These are phyloP conservation scores for Penicillium psychrosexuale DNA, from an alignment of 2,329 filamentous ascomycete genomes.

Conservation along the genomic window DNA sequence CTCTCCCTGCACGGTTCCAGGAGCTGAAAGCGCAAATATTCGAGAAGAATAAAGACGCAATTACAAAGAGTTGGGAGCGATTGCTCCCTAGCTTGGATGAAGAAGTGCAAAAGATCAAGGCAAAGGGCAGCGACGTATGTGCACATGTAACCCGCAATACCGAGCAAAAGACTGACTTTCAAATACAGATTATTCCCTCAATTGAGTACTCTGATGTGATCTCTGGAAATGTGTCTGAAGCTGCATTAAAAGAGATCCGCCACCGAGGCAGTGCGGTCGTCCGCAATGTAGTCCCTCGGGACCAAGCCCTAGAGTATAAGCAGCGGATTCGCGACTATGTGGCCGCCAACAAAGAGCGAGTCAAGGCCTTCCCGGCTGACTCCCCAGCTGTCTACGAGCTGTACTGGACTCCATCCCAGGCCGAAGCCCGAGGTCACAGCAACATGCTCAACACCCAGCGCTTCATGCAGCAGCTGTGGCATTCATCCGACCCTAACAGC, in stretches of 20 bases:
- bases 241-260: slow-evolving; percentile 50
- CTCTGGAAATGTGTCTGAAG: slow-evolving; percentile 34
- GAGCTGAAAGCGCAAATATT: slow-evolving; percentile 42
- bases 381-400: slow-evolving; percentile 71
- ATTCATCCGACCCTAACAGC: slow-evolving; percentile 50
- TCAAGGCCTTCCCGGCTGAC: slow-evolving; percentile 62
- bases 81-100: slow-evolving; percentile 39
- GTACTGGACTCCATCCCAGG: slow-evolving; percentile 70
- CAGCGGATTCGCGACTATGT: slow-evolving; percentile 64
- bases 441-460: slow-evolving; percentile 61
- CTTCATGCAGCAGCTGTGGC: slow-evolving; percentile 64
- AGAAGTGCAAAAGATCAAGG: slow-evolving; percentile 43
- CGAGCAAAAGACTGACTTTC: slow-evolving; percentile 3
- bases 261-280: slow-evolving; percentile 63
- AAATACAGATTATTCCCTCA: slow-evolving; percentile 40
- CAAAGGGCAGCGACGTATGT: slow-evolving; percentile 41
- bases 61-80: slow-evolving; percentile 43
- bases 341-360: slow-evolving; percentile 52
- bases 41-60: slow-evolving; percentile 37
- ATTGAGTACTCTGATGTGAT: slow-evolving; percentile 43
- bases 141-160: not conserved
- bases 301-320: slow-evolving; percentile 64
- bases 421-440: slow-evolving; percentile 64
- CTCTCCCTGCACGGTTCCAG: slow-evolving; percentile 43
- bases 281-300: slow-evolving; percentile 61